Conservation (phyloP, 1,284 basidiomycete species). For the Ustilago trichophora region DNA sequence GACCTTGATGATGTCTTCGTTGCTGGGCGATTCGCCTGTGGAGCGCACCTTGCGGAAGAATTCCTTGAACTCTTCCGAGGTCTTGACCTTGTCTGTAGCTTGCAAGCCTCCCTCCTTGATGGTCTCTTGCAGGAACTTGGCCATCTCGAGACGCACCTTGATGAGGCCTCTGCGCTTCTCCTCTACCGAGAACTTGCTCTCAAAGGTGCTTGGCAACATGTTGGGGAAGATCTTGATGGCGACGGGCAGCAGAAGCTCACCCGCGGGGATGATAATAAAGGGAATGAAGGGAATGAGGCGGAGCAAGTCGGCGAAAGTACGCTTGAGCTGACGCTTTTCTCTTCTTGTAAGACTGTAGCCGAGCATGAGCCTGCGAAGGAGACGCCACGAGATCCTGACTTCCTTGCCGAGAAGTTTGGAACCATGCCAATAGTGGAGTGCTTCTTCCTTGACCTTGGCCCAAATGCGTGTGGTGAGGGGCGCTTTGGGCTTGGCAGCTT, state of each 20-base stretch:
- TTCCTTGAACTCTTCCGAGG: constrained; percentile 95
- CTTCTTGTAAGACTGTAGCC: constrained; percentile 90
- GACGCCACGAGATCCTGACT: constrained; percentile 85
- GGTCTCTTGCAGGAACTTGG: constrained; percentile 98
- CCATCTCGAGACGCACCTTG: constrained; percentile 95
- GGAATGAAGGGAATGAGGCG: constrained; percentile 93
- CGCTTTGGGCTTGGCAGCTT: constrained; percentile 33
- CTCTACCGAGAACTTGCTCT: constrained; percentile 85
- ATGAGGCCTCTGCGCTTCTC: constrained; percentile 96
- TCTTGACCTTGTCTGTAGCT: constrained; percentile 82
- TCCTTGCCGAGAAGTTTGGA: constrained; percentile 93
- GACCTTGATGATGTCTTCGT: constrained; percentile 88
- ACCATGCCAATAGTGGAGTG: constrained; percentile 95
- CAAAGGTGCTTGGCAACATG: constrained; percentile 98
- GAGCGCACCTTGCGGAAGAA: constrained; percentile 98
- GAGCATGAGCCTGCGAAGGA: constrained; percentile 90
- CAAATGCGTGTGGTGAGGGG: constrained; percentile 70
- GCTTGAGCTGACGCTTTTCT: constrained; percentile 90
- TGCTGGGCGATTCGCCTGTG: constrained; percentile 91
- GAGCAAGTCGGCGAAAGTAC: constrained; percentile 90
- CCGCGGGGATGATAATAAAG: constrained; percentile 95
- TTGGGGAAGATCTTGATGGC: constrained; percentile 97
- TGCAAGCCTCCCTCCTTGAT: constrained; percentile 91
- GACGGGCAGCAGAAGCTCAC: constrained; percentile 96
- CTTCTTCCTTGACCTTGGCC: constrained; percentile 95